Evolutionary conservation across 202 grass and related monocot species (phyloP), one percentile per base, ranked within the genome.

Genomic region (Hordeum pubiflorum): DNA sequence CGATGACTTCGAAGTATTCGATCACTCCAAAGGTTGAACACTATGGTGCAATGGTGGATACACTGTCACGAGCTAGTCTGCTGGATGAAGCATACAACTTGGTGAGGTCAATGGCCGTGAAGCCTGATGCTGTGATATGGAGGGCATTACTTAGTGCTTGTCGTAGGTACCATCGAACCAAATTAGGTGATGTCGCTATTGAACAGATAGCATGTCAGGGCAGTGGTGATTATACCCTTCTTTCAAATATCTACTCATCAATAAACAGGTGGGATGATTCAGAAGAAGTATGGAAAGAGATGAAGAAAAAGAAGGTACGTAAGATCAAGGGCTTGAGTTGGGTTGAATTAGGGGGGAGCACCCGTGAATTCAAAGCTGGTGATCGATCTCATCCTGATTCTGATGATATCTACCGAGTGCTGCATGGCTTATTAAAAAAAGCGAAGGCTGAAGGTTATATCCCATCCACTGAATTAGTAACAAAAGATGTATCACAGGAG

Each of bases 121-220:
- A 91, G 36, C 84, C 86, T 67, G 86, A 91, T 84, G 74, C 41
- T 72, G 74, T 83, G 20, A 89, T 89, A 89, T 94, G 91, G 89
- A 91, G 91, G 86, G 78, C 86, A 58, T 86, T 94, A 48, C 86
- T 94, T 46, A 94, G 81, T 63, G 84, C 81, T 73, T 89, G 89
- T 84, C 57, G 75, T 61, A 87, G 58, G 63, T 74, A 89, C 63
- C 11, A 13, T 59, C 81, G 62, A 78, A 80, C 54, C 27, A 79
- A 88, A 85, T 46, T 85, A 33, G 89, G 77, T 74, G 78, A 89
- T 71, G 15, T 82, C 46, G 70, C 78, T 73, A 32, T 82, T 56
- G 56, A 76, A 58, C 80, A 82, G 75, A 87, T 89, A 63, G 58
- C 70, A 31, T 74, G 34, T 27, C 60, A 74, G 40, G 78, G 78